phyloP scores from a whole-genome alignment of 768 basidiomycete genomes.

The Russula earlei region DNA sequence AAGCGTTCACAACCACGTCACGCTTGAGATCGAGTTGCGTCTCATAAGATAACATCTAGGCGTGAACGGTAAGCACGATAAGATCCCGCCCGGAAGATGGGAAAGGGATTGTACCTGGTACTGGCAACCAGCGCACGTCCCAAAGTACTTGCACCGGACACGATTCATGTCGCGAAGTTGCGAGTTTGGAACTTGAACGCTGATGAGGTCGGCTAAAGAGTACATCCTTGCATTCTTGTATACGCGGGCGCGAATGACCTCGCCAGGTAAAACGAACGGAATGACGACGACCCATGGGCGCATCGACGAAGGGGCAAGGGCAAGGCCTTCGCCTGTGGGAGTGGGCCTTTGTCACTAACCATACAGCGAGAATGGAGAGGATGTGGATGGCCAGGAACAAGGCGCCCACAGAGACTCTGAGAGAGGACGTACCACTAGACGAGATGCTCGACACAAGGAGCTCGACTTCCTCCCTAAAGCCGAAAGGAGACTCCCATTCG shows the following conservation, averaged over 20 bases:
- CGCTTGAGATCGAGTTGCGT: slow-evolving; percentile 80
- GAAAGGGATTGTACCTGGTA: slow-evolving; percentile 55
- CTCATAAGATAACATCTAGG: slow-evolving; percentile 78
- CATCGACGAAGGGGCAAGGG: slow-evolving; percentile 36
- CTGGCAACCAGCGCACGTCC: slow-evolving; percentile 86
- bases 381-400: not conserved
- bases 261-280: slow-evolving; percentile 80
- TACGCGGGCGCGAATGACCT: slow-evolving; percentile 63
- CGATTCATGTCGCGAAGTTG: slow-evolving; percentile 55
- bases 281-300: slow-evolving; percentile 74
- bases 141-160: slow-evolving; percentile 81
- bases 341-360: not conserved
- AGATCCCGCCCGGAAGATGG: not conserved
- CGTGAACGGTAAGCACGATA: not conserved
- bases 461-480: slow-evolving; percentile 51
- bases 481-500: slow-evolving; percentile 53
- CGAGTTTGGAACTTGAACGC: slow-evolving; percentile 51
- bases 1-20: slow-evolving; percentile 79
- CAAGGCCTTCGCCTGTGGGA: slow-evolving; percentile 56
- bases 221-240: slow-evolving; percentile 62
- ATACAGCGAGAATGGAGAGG: not conserved
- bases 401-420: not conserved
- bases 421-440: slow-evolving; percentile 41
- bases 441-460: slow-evolving; percentile 53
- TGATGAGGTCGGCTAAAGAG: slow-evolving; percentile 68